Evolutionary conservation across 441 rosid genomes (phyloP), one percentile per base, ranked within the genome.

Genomic region (Gossypium lobatum): DNA sequence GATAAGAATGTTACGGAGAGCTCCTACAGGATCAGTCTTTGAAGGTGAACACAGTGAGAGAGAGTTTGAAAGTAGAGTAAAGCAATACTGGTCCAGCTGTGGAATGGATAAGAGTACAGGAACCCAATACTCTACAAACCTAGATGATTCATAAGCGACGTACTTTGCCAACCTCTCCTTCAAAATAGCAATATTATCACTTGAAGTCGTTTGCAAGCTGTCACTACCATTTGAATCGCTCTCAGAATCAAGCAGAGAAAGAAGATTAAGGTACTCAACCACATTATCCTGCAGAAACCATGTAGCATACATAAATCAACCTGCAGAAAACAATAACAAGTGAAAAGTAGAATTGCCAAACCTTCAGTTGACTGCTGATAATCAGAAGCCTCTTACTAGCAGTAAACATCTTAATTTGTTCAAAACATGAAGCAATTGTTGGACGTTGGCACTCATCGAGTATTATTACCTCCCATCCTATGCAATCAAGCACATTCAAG

Each of bases 11-110:
- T 88, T 86, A 52, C 80, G 86, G 46, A 90, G 88, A 72, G 83
- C 83, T 64, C 91, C 96, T 77, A 88, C 86, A 73, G 60, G 86
- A 82, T 85, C 93, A 45, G 63, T 83, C 85, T 74, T 93, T 4
- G 80, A 83, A 78, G 82, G 74, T 75, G 94, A 89, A 76, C 89
- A 78, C 70, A 95, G 97, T 11, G 83, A 61, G 48, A 82, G 77
- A 48, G 84, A 81, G 37, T 90, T 86, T 64, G 88, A 80, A 77
- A 90, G 80, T 75, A 93, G 80, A 70, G 84, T 82, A 78, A 83
- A 83, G 83, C 99, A 95, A 81, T 95, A 95, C 79, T 89, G 93
- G 84, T 95, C 99, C 67, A 93, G 89, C 83, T 95, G 99, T 76
- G 91, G 80, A 76, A 83, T 76, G 37, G 97, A 90, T 80, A 95